Conservation (phyloP, 306 rosid species). For the Dryas octopetala region DNA sequence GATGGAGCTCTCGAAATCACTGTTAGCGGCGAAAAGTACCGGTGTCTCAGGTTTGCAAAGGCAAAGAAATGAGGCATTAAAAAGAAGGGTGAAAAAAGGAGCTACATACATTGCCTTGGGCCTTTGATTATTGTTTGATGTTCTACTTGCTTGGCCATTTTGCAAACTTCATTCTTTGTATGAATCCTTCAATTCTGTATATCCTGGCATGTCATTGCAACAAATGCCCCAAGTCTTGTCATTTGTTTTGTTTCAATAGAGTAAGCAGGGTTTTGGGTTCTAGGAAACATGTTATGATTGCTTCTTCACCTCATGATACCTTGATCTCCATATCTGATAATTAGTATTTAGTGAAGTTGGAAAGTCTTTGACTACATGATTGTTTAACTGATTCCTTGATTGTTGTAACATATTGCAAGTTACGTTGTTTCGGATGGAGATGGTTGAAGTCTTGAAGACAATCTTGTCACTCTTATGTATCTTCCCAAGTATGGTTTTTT, state of each 20-base stretch:
- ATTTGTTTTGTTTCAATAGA: background rate
- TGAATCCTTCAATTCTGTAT: slow-evolving; percentile 2
- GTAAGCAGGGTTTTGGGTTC: background rate
- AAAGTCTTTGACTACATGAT: background rate
- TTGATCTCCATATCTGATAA: background rate
- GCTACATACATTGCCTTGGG: background rate
- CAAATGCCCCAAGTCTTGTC: slow-evolving; percentile 5
- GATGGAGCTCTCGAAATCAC: slow-evolving; percentile 98
- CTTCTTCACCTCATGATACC: background rate
- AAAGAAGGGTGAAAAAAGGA: background rate
- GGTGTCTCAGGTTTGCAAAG: slow-evolving; percentile 92
- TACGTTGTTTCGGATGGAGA: background rate
- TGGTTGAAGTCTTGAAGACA: no score
- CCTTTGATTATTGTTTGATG: background rate
- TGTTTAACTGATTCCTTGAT: background rate
- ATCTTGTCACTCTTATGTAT: no score
- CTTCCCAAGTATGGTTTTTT: no score
- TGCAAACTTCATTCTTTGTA: slow-evolving; percentile 13
- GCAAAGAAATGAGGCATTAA: slow-evolving; percentile 73
- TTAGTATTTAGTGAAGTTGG: background rate
- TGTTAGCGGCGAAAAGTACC: slow-evolving; percentile 95
- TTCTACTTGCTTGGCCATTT: slow-evolving; percentile 7
- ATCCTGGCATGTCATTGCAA: slow-evolving; percentile 5
- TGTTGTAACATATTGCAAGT: background rate
- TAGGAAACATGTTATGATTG: background rate